Evolutionary conservation across 2,329 filamentous ascomycete species (phyloP).

Genomic region (Fusarium newnesense): DNA sequence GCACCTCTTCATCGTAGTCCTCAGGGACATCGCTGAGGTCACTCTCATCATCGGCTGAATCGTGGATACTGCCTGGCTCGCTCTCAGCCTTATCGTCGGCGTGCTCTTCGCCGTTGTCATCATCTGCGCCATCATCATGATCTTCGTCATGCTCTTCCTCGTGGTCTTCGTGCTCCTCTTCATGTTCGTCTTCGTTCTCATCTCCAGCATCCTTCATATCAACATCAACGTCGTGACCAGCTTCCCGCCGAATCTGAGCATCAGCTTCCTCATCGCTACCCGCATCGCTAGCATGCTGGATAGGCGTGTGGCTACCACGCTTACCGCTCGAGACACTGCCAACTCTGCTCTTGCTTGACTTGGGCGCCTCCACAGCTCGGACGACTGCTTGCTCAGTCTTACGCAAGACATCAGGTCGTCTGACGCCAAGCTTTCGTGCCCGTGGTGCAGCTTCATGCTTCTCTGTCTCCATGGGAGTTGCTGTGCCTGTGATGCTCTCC

Average conservation of each 20-base stretch:
- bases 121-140: slow-evolving; percentile 44
- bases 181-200: slow-evolving; percentile 45
- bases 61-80: slow-evolving; percentile 66
- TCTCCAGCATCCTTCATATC: slow-evolving; percentile 57
- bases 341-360: slow-evolving; percentile 58
- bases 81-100: slow-evolving; percentile 47
- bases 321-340: slow-evolving; percentile 64
- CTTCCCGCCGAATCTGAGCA: slow-evolving; percentile 51
- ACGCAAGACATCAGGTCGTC: slow-evolving; percentile 67
- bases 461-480: slow-evolving; percentile 52
- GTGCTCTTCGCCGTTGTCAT: slow-evolving; percentile 51
- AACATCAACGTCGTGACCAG: slow-evolving; percentile 48
- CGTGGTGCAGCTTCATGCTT: slow-evolving; percentile 55
- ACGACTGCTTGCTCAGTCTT: slow-evolving; percentile 69
- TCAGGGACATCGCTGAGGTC: slow-evolving; percentile 73
- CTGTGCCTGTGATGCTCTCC: slow-evolving; percentile 49
- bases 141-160: slow-evolving; percentile 43
- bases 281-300: slow-evolving; percentile 49
- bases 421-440: slow-evolving; percentile 57
- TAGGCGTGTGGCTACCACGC: slow-evolving; percentile 55
- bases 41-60: slow-evolving; percentile 75
- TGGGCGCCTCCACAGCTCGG: slow-evolving; percentile 61
- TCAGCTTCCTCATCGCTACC: slow-evolving; percentile 57
- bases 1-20: slow-evolving; percentile 67
- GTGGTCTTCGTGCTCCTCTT: slow-evolving; percentile 41